These are phyloP conservation scores for Hypoxylon sp. DNA, from an alignment of 2,329 filamentous ascomycete genomes.

Conservation along the genomic window DNA sequence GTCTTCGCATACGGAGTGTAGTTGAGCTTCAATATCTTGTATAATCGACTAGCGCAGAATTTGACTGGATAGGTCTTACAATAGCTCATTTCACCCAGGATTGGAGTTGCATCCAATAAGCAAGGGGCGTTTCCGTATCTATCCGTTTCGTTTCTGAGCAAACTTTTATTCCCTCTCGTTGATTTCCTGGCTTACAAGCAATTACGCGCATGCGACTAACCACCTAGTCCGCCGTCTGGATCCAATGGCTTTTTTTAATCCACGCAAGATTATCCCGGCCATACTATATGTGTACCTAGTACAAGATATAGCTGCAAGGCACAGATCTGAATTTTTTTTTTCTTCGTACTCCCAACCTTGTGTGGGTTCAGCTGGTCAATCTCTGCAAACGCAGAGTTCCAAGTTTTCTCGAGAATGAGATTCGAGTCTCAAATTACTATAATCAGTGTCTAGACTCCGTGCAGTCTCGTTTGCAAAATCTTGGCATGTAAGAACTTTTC, in stretches of 20 bases:
- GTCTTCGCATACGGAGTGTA: background rate
- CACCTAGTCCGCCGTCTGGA: conserved; percentile 34
- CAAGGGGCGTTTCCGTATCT: conserved; percentile 24
- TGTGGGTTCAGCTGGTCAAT: background rate
- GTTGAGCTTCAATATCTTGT: conserved; percentile 11
- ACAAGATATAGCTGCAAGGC: conserved; percentile 39
- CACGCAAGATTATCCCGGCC: conserved; percentile 9
- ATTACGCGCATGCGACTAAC: conserved; percentile 49
- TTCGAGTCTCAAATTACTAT: conserved; percentile 17
- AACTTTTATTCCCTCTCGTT: conserved; percentile 34
- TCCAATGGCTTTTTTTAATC: conserved; percentile 24
- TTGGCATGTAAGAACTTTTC: conserved; percentile 32
- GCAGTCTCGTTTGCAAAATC: conserved; percentile 35
- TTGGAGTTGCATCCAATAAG: conserved; percentile 20
- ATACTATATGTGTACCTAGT: conserved; percentile 18
- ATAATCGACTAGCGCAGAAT: conserved; percentile 1
- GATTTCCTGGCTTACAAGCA: conserved; percentile 37
- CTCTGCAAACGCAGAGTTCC: conserved; percentile 16
- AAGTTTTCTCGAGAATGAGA: conserved; percentile 19
- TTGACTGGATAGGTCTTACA: conserved; percentile 22
- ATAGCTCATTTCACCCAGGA: conserved; percentile 9
- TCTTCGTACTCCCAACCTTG: conserved; percentile 17
- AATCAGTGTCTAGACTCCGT: conserved; percentile 27
- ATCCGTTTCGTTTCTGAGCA: conserved; percentile 35
- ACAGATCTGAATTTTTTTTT: conserved; percentile 29